Evolutionary conservation across 805 yeast genomes (phyloP), one percentile per base, ranked within the genome.

Genomic region (Ogataea allantospora): DNA sequence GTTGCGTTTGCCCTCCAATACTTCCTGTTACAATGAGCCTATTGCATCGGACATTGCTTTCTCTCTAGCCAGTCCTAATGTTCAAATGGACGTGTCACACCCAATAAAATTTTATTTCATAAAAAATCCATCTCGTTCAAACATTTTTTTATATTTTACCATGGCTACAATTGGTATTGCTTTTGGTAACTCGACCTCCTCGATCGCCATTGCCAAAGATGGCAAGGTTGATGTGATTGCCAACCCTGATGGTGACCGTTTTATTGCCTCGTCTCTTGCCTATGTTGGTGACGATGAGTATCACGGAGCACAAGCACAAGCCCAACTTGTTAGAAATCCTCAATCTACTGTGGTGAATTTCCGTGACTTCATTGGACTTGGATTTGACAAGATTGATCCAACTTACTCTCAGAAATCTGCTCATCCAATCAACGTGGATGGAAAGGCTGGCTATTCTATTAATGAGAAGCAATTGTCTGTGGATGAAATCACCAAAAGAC

Each of bases 181-280:
- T 28, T 91, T 93, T 65, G 99, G 99, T 65, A 93, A 93, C 78
- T 83, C 95, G 33, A 78, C 95, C 44, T 84, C 97, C 33, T 86
- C 97, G 43, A 88, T 93, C 62, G 97, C 98, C 33, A 86, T 81
- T 57, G 84, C 89, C 51, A 68, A 75, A 46, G 97, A 91, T 57
- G 97, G 96, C 46, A 85, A 83, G 63, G 93, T 88, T 48, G 97
- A 93, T 60, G 95, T 93, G 51, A 91, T 93, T 63, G 99, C 99
- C 52, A 91, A 93, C 78, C 96, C 95, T 52, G 99, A 93, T 60
- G 99, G 99, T 65, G 98, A 93, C 69, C 87, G 98, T 71, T 77
- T 91, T 44, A 93, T 93, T 61, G 95, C 98, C 46, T 84, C 98
- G 19, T 84, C 85, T 43, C 74, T 93, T 45, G 80, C 97, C 13